A percentile compares a stretch with the other conserved stretches of the same genome.
Evolutionary conservation across 768 basidiomycete species (phyloP).

Genomic region (Sutorius australiensis): DNA sequence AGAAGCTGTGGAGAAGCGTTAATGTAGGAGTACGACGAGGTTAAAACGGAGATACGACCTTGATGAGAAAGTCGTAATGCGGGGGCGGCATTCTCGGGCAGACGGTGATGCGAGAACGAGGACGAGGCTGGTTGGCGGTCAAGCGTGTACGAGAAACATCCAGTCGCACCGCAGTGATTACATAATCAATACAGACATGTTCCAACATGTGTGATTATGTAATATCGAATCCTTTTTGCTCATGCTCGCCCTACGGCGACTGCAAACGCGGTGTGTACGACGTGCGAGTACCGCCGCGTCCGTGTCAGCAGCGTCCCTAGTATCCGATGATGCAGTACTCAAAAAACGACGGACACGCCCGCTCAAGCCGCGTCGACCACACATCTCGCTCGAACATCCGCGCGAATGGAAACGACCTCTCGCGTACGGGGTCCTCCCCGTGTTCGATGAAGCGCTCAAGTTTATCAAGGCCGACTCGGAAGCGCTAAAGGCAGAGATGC

Average conservation of each 20-base stretch:
- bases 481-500: constrained; percentile 36
- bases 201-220: no score
- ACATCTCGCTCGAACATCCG: constrained; percentile 49
- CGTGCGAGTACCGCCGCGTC: constrained; percentile 6
- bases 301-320: constrained; percentile 8
- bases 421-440: constrained; percentile 59
- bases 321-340: constrained; percentile 1
- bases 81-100: constrained; percentile 68
- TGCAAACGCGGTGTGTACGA: constrained; percentile 5
- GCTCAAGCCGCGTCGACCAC: constrained; percentile 41
- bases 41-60: constrained; percentile 42
- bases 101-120: neutral
- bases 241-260: constrained; percentile 19
- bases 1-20: constrained; percentile 56
- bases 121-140: no score
- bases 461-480: constrained; percentile 63
- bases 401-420: constrained; percentile 65
- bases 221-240: no score
- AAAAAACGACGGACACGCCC: constrained; percentile 10
- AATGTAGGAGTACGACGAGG: neutral
- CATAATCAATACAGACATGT: constrained; percentile 1
- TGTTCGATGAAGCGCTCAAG: constrained; percentile 81
- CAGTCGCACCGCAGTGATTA: constrained; percentile 19
- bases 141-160: no score
- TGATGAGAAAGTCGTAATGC: constrained; percentile 97